A percentile compares a stretch with the other conserved stretches of the same genome.
phyloP scores from a whole-genome alignment of 176 grass and related monocot genomes.

The Cocos nucifera region DNA sequence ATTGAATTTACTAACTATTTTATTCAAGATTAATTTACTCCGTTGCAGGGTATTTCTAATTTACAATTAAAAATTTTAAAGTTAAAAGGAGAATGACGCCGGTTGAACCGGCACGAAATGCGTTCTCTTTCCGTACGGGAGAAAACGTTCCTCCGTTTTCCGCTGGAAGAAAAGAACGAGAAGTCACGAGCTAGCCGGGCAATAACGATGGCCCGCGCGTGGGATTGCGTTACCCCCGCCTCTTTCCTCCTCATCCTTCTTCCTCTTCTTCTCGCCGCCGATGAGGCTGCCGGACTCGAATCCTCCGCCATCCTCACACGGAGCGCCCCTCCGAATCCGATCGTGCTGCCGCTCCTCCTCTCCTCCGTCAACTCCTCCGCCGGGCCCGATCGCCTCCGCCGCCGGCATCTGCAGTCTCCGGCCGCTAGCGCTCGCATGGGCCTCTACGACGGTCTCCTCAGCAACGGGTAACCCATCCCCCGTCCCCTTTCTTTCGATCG shows the following conservation, averaged over 20 bases:
- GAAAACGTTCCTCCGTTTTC: no score
- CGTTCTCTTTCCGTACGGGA: no score
- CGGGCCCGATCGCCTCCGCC: conserved; percentile 21
- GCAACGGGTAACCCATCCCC: conserved; percentile 43
- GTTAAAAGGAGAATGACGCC: no score
- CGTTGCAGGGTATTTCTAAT: no score
- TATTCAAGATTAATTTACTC: no score
- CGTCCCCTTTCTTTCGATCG: background rate
- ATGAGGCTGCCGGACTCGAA: background rate
- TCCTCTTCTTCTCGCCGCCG: conserved; percentile 12
- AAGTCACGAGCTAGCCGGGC: no score
- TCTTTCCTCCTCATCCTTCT: conserved; percentile 8
- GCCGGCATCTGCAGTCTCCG: conserved; percentile 9
- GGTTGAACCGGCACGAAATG: no score
- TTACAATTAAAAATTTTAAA: no score
- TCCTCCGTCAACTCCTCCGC: conserved; percentile 50
- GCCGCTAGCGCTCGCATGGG: conserved; percentile 79
- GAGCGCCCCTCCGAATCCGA: conserved; percentile 31
- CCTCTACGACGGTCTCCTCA: conserved; percentile 94
- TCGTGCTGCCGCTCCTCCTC: conserved; percentile 73
- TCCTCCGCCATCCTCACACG: background rate
- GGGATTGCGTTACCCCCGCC: conserved; percentile 22
- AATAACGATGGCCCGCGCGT: background rate
- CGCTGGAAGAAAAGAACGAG: no score
- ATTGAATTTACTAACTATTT: no score